Conservation (phyloP, 495 filamentous ascomycete species). For the Penicillium salamii region DNA sequence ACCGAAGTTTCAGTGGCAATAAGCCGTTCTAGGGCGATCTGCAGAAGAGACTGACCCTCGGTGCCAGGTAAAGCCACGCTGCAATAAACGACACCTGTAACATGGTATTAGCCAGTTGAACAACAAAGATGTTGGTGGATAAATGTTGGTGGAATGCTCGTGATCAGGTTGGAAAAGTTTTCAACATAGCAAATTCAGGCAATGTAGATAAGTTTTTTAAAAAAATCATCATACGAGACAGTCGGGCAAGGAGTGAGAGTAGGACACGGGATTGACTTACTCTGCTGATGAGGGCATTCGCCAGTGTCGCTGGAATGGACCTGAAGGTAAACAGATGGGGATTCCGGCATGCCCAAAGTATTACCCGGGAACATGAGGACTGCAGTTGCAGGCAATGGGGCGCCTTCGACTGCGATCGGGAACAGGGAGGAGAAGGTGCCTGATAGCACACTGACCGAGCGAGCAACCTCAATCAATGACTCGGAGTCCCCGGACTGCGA, state of each 20-base stretch:
- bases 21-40: conserved; percentile 54
- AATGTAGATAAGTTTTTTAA: conserved; percentile 98
- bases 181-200: conserved; percentile 85
- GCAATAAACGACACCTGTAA: conserved; percentile 68
- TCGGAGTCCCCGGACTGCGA: conserved; percentile 22
- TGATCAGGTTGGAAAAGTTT: conserved; percentile 65
- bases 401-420: conserved; percentile 67
- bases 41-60: conserved; percentile 42
- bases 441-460: conserved; percentile 62
- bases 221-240: conserved; percentile 73
- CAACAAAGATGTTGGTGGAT: conserved; percentile 9
- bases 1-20: conserved; percentile 37
- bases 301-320: conserved; percentile 83
- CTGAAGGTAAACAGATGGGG: conserved; percentile 66
- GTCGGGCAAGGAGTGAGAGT: conserved; percentile 8
- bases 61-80: conserved; percentile 41
- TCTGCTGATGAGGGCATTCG: conserved; percentile 81
- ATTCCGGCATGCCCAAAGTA: conserved; percentile 35
- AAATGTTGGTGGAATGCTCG: conserved; percentile 25
- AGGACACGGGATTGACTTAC: conserved; percentile 57
- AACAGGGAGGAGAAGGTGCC: conserved; percentile 67
- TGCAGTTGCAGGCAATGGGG: conserved; percentile 68
- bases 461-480: conserved; percentile 30
- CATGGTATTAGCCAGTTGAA: conserved; percentile 43
- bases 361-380: conserved; percentile 68